phyloP scores from a whole-genome alignment of 139 green algal genomes.

The Monoraphidium neglectum region DNA sequence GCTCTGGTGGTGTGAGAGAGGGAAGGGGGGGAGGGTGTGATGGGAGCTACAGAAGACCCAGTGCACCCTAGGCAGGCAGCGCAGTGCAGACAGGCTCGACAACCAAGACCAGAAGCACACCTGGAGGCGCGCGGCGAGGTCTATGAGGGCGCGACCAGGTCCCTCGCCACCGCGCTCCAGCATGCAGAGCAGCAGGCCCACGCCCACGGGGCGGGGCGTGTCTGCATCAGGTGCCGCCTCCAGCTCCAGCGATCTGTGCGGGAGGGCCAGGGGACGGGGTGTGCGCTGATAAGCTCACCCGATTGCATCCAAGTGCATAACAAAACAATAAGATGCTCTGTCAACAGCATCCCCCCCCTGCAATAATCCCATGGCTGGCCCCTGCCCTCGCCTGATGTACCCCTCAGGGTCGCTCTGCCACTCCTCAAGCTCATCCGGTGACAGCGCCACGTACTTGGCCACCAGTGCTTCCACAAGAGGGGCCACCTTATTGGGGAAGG shows the following conservation, averaged over 20 bases:
- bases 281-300: too few relatives aligned
- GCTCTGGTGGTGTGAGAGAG: neutral
- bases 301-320: too few relatives aligned
- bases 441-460: conserved; percentile 75
- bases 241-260: conserved; percentile 64
- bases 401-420: conserved; percentile 70
- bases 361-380: neutral
- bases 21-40: too few relatives aligned
- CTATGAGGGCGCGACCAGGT: conserved; percentile 54
- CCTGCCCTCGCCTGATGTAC: conserved; percentile 43
- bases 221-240: conserved; percentile 76
- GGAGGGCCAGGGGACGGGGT: neutral
- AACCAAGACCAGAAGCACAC: conserved; percentile 12
- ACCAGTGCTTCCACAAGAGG: conserved; percentile 57
- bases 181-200: conserved; percentile 82
- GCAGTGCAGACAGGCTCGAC: neutral
- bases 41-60: neutral
- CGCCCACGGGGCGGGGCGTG: conserved; percentile 71
- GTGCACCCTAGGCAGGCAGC: neutral
- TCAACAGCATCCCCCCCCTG: neutral
- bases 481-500: too few relatives aligned
- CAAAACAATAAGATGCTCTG: too few relatives aligned
- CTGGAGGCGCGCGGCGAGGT: conserved; percentile 48
- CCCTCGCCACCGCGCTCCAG: conserved; percentile 60
- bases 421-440: conserved; percentile 74